Evolutionary conservation across 208 protist genomes (phyloP).

Genomic region (Trypanosoma boissoni): DNA sequence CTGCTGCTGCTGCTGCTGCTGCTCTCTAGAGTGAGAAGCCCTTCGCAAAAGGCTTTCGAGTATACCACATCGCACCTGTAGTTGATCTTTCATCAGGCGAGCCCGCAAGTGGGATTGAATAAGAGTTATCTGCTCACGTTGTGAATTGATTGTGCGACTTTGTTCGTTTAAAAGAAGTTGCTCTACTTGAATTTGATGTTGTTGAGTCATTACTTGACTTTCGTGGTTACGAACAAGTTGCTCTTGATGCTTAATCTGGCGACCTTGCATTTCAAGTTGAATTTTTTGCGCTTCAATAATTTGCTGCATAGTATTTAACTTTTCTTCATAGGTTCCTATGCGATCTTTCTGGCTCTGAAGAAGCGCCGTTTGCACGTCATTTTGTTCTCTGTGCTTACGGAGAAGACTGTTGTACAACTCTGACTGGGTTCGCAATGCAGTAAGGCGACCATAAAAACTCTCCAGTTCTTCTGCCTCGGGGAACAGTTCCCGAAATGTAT

Average conservation of each 20-base stretch:
- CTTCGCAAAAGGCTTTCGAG: constrained; percentile 13
- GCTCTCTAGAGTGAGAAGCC: no score
- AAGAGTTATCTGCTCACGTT: constrained; percentile 58
- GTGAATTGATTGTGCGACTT: constrained; percentile 63
- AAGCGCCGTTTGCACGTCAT: constrained; percentile 79
- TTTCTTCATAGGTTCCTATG: constrained; percentile 79
- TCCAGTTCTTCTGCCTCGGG: constrained; percentile 80
- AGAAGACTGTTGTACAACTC: constrained; percentile 83
- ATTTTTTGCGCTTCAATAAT: constrained; percentile 73
- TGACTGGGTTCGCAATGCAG: constrained; percentile 65
- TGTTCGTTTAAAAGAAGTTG: constrained; percentile 63
- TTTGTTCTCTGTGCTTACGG: constrained; percentile 80
- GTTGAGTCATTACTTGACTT: constrained; percentile 42
- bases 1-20: constrained; percentile 5
- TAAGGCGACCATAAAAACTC: constrained; percentile 66
- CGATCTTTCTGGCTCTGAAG: constrained; percentile 79
- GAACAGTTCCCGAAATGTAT: constrained; percentile 67
- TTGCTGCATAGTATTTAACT: constrained; percentile 78
- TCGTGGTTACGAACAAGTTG: constrained; percentile 44
- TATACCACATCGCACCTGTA: constrained; percentile 26
- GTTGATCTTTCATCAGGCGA: constrained; percentile 12
- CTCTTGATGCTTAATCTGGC: constrained; percentile 49
- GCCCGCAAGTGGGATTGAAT: constrained; percentile 50
- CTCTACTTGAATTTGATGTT: constrained; percentile 73
- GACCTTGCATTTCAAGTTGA: constrained; percentile 54